Evolutionary conservation across 495 filamentous ascomycete genomes (phyloP).

Genomic region (Barbatosphaeria neglecta): DNA sequence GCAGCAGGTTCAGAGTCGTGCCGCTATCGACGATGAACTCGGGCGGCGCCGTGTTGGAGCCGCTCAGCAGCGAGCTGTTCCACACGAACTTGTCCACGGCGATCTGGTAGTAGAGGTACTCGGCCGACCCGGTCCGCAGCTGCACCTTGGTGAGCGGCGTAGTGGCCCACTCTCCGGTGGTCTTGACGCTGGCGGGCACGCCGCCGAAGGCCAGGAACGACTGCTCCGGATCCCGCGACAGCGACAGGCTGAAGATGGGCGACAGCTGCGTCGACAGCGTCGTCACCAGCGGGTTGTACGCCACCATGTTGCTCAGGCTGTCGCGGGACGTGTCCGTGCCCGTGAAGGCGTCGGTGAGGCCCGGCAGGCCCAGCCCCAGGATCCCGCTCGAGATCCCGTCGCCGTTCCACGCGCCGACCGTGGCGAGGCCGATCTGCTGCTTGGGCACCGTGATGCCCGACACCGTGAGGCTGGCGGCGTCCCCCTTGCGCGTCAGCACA

Average conservation of each 20-base stretch:
- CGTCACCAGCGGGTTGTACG: constrained; percentile 15
- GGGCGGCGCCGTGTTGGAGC: constrained; percentile 6
- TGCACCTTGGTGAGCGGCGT: constrained; percentile 15
- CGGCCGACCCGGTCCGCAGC: constrained; percentile 8
- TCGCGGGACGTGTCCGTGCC: constrained; percentile 10
- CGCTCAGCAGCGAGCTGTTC: constrained; percentile 9
- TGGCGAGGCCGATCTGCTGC: constrained; percentile 42
- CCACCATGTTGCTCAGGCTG: constrained; percentile 9
- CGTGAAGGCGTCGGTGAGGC: constrained; percentile 13
- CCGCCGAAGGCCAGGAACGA: constrained; percentile 20
- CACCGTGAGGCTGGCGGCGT: constrained; percentile 25
- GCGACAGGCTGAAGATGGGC: constrained; percentile 15
- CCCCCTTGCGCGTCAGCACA: too few relatives aligned
- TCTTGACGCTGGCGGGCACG: constrained; percentile 16
- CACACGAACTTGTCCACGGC: constrained; percentile 9
- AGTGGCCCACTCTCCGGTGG: constrained; percentile 11
- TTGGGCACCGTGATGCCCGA: constrained; percentile 34
- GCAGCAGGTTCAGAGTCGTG: constrained; percentile 21
- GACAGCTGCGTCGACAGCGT: constrained; percentile 13
- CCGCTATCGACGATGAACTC: constrained; percentile 27
- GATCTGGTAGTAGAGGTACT: constrained; percentile 19
- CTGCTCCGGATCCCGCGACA: constrained; percentile 16
- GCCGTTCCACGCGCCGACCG: constrained; percentile 32
- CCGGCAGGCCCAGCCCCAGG: constrained; percentile 46
- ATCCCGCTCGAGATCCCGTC: constrained; percentile 38